phyloP scores from a whole-genome alignment of 2,329 filamentous ascomycete genomes.

The Corniculantispora saksenae region DNA sequence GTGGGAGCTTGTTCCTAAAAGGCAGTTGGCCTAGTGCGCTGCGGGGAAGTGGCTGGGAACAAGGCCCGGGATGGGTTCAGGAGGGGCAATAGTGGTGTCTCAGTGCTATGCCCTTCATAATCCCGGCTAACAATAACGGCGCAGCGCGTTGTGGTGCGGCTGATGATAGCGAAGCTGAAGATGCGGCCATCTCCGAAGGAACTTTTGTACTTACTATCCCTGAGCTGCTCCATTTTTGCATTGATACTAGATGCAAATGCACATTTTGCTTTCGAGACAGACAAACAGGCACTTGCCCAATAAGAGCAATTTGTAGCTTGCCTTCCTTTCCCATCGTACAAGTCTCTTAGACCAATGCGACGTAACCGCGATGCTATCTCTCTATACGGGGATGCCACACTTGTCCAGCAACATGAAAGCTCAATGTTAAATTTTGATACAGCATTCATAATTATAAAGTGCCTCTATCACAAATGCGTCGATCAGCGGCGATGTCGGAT shows the following conservation, averaged over 20 bases:
- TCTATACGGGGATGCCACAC: background rate
- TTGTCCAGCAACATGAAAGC: background rate
- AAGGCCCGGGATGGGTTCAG: background rate
- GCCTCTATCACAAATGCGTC: background rate
- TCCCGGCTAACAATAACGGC: background rate
- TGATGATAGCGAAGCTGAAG: background rate
- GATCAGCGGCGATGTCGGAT: conserved; percentile 14
- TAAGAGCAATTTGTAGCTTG: no score
- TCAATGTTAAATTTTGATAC: background rate
- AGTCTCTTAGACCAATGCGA: no score
- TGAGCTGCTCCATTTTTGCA: background rate
- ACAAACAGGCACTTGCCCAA: no score
- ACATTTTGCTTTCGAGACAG: background rate
- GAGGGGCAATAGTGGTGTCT: background rate
- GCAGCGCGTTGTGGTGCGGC: background rate
- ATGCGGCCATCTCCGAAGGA: background rate
- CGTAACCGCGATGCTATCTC: background rate
- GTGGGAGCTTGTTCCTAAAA: background rate
- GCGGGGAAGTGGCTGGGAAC: conserved; percentile 5
- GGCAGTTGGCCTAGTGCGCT: background rate
- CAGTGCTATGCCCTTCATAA: background rate
- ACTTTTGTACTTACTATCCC: background rate
- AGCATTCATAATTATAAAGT: background rate
- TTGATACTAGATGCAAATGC: background rate
- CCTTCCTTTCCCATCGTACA: no score